Evolutionary conservation across 2,329 filamentous ascomycete genomes (phyloP).

Genomic region (Fusarium sp.): DNA sequence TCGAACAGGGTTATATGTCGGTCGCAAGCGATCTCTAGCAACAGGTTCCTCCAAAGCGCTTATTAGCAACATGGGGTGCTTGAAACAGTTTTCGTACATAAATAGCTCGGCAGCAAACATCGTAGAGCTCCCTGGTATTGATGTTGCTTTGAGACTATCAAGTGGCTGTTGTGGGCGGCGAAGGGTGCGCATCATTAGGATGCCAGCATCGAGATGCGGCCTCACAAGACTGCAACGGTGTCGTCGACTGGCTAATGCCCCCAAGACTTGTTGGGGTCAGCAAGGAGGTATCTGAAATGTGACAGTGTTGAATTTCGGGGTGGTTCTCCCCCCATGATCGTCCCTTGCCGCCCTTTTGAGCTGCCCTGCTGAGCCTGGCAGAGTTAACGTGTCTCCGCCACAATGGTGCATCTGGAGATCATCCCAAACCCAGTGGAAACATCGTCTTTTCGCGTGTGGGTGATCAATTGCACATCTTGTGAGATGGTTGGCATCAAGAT

Average conservation of each 20-base stretch:
- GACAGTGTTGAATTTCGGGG: slow-evolving; percentile 20
- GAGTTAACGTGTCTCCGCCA: slow-evolving; percentile 25
- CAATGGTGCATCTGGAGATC: slow-evolving; percentile 25
- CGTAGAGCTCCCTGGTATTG: neutral
- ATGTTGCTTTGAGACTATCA: slow-evolving; percentile 1
- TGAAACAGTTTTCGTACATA: slow-evolving; percentile 4
- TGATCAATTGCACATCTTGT: slow-evolving; percentile 22
- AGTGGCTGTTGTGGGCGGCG: neutral
- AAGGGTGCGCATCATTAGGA: neutral
- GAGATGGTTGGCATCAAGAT: slow-evolving; percentile 7
- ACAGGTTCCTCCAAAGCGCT: slow-evolving; percentile 31
- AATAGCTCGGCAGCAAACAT: neutral
- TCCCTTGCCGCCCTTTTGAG: slow-evolving; percentile 26
- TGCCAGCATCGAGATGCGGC: neutral
- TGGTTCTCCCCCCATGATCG: slow-evolving; percentile 11
- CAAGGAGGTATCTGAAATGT: slow-evolving; percentile 32
- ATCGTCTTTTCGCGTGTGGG: slow-evolving; percentile 3
- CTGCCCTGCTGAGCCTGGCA: slow-evolving; percentile 10
- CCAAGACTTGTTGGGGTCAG: slow-evolving; percentile 8
- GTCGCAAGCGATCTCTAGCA: slow-evolving; percentile 29
- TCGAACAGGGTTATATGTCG: slow-evolving; percentile 25
- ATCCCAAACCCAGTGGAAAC: slow-evolving; percentile 16
- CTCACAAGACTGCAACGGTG: neutral
- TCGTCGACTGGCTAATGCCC: neutral
- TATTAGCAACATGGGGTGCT: slow-evolving; percentile 35